A percentile compares a stretch with the other conserved stretches of the same genome.
phyloP scores from a whole-genome alignment of 129 eudicot species.

The Solidago caesia region DNA sequence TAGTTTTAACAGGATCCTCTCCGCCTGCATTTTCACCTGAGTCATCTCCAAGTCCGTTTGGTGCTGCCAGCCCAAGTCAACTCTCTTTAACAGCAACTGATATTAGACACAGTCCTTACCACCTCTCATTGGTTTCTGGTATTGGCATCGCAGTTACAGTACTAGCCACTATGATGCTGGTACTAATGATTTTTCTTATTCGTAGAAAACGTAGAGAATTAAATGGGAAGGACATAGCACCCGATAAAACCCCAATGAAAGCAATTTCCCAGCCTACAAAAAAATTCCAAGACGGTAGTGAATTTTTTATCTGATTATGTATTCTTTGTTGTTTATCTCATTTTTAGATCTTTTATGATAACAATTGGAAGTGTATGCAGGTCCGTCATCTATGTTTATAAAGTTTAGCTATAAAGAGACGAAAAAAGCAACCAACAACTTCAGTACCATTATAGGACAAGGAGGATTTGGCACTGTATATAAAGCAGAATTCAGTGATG shows the following conservation, averaged over 20 bases:
- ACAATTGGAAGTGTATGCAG: conserved; percentile 45
- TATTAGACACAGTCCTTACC: conserved; percentile 49
- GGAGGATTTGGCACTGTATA: conserved; percentile 96
- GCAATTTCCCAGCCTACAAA: conserved; percentile 48
- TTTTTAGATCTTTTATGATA: background rate
- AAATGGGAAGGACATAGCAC: conserved; percentile 33
- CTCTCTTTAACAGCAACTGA: conserved; percentile 44
- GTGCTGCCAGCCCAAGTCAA: conserved; percentile 73
- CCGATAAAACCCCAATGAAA: conserved; percentile 39
- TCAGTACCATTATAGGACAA: conserved; percentile 67
- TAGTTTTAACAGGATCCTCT: conserved; percentile 40
- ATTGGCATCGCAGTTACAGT: conserved; percentile 74
- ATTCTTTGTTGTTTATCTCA: background rate
- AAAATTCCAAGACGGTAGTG: conserved; percentile 52
- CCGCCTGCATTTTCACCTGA: conserved; percentile 45
- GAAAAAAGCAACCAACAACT: conserved; percentile 79
- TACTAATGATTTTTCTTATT: conserved; percentile 61
- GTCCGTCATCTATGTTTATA: conserved; percentile 66
- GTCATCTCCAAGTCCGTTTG: conserved; percentile 58
- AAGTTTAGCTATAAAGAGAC: conserved; percentile 79
- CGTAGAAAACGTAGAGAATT: conserved; percentile 70
- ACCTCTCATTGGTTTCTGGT: conserved; percentile 58
- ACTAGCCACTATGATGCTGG: conserved; percentile 53
- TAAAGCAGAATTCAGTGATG: conserved; percentile 75
- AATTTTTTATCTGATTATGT: background rate